Base-by-base conservation (phyloP, 2,329 filamentous ascomycete genomes). In the Ophiostoma tasmaniense region DNA sequence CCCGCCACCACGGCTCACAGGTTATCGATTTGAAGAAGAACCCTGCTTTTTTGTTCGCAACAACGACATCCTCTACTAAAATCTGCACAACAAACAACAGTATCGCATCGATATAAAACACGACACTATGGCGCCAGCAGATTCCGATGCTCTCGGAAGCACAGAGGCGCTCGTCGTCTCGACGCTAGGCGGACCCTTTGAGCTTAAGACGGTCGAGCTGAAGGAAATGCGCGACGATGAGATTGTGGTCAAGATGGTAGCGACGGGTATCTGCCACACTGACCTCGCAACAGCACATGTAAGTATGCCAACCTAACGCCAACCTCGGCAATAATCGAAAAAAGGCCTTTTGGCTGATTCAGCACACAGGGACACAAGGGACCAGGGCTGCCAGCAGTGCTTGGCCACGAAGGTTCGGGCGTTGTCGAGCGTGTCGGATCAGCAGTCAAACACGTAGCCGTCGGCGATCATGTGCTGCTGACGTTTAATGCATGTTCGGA, bases 381-480 rank as follows among this genome's bases (percentile, higher is more conserved):
- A 20, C 62, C 62, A 33, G 62, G 62, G 13, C 62, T 65, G 33
- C 62, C 62, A 17, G 62, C 62, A 22, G 62, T 65, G 20, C 62
- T 65, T 10, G 62, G 62, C 33, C 62, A 65, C n/a, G 37, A 67
- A 68, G 87, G 93, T 45, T 87, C 96, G 30, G 92, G 91, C 73
- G 90, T 96, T 72, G 91, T 95, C 71, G 92, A 92, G 76, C 92
- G 78, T 91, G 92, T 74, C 85, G 96, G 68, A 74, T 70, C 71
- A 4, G 52, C 66, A 22, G 73, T 78, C 39, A 73, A 73, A 59
- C 68, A 50, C 30, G 66, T 68, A 25, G 35, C 74, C 55, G 71
- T 73, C 1, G 78, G 78, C 17, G 77, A 80, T 69, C 72, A 73
- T 7, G 78, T 80, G 3, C 71, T 80, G 6, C 73, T 80, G 1